Conservation (phyloP, 1,284 basidiomycete species). For the Malassezia furfur region DNA sequence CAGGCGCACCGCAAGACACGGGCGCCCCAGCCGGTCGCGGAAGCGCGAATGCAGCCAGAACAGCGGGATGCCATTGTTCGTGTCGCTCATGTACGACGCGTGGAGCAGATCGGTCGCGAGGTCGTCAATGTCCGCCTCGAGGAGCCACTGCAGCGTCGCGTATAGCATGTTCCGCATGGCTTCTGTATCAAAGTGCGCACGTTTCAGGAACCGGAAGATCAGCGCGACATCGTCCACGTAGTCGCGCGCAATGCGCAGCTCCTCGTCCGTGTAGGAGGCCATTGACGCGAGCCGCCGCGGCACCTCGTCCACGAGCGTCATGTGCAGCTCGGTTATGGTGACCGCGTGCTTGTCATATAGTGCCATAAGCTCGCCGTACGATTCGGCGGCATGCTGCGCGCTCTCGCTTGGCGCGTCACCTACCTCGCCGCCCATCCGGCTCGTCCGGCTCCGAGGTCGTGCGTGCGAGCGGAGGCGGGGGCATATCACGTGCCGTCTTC, state of each 20-base stretch:
- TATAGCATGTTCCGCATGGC: neutral
- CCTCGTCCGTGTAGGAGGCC: conserved; percentile 1
- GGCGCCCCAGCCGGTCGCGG: conserved; percentile 35
- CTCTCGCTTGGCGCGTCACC: neutral
- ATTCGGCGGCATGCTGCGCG: neutral
- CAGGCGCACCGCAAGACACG: conserved; percentile 37
- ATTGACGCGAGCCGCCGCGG: neutral
- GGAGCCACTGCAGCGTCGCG: conserved; percentile 12
- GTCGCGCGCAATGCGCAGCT: conserved; percentile 1
- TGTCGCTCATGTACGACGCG: conserved; percentile 15
- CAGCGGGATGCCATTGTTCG: conserved; percentile 23
- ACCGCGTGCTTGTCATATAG: conserved; percentile 2
- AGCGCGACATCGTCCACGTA: conserved; percentile 9
- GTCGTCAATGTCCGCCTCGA: conserved; percentile 11
- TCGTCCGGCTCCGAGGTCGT: too few relatives aligned
- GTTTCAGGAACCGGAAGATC: conserved; percentile 14
- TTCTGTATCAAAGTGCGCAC: conserved; percentile 4
- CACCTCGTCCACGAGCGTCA: conserved; percentile 2
- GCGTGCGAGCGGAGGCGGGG: too few relatives aligned
- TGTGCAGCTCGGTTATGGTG: conserved; percentile 1
- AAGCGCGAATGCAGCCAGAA: conserved; percentile 42
- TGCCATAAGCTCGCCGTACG: neutral
- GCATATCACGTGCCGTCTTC: neutral
- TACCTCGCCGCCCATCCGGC: neutral
- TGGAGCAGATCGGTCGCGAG: conserved; percentile 12